These are phyloP conservation scores for Ziziphus jujuba DNA, from an alignment of 306 rosid genomes.

Conservation along the genomic window DNA sequence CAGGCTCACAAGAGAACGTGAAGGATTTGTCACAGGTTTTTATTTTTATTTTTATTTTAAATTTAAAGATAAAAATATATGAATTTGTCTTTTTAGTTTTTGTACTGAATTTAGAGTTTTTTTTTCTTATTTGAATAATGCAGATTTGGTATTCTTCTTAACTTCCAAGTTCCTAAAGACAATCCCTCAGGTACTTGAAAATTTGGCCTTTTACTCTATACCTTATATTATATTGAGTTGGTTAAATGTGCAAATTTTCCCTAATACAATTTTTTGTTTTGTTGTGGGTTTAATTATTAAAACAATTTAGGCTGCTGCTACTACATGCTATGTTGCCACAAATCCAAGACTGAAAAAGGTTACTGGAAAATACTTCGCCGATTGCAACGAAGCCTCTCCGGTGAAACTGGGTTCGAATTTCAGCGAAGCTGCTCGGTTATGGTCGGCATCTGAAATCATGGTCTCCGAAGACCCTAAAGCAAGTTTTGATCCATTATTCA, in stretches of 20 bases:
- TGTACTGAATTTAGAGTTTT: not conserved
- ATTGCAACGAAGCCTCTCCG: conserved; percentile 76
- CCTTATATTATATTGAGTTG: no score
- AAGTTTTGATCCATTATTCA: not conserved
- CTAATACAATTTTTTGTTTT: not conserved
- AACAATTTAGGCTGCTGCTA: conserved; percentile 74
- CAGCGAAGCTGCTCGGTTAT: conserved; percentile 55
- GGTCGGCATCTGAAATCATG: conserved; percentile 73
- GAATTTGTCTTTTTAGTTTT: not conserved
- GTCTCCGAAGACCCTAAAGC: conserved; percentile 24
- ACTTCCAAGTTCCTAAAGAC: conserved; percentile 86
- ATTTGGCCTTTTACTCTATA: not conserved
- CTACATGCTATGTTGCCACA: conserved; percentile 89
- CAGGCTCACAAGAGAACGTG: conserved; percentile 92
- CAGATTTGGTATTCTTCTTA: conserved; percentile 83
- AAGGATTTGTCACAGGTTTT: conserved; percentile 75
- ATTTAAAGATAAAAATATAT: not conserved
- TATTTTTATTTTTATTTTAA: not conserved
- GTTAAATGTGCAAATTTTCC: not conserved
- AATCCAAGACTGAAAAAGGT: conserved; percentile 52
- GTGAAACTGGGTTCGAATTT: conserved; percentile 61
- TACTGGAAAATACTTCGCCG: conserved; percentile 77
- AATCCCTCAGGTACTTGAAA: conserved; percentile 69
- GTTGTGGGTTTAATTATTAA: not conserved
- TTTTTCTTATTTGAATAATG: not conserved